Evolutionary conservation across 768 basidiomycete species (phyloP).

Genomic region (Leccinum boreale): DNA sequence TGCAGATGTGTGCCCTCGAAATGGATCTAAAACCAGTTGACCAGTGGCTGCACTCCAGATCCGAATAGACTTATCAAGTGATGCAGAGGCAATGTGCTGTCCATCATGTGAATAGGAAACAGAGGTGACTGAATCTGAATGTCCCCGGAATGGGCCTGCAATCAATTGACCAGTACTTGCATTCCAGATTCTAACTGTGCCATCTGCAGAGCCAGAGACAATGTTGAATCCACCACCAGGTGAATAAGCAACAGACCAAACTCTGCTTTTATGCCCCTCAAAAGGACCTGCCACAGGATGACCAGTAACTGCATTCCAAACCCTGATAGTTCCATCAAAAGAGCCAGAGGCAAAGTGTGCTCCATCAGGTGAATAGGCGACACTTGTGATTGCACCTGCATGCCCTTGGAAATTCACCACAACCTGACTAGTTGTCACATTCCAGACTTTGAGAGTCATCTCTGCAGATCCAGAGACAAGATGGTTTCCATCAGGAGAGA

Average conservation of each 20-base stretch:
- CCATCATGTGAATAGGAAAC: not conserved
- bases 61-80: not conserved
- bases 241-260: not conserved
- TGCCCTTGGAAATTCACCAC: constrained; percentile 1
- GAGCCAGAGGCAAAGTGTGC: too few species aligned
- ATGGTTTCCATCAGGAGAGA: too few species aligned
- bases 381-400: not conserved
- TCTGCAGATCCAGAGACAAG: not conserved
- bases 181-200: not conserved
- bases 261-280: too few species aligned
- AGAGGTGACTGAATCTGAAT: not conserved
- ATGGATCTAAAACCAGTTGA: not conserved
- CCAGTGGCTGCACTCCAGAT: not conserved
- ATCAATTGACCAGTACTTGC: not conserved
- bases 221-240: not conserved
- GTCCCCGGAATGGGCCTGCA: not conserved
- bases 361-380: too few species aligned
- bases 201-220: not conserved
- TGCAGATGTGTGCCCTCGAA: too few species aligned
- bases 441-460: not conserved
- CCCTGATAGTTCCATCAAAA: too few species aligned
- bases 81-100: not conserved
- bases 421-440: not conserved
- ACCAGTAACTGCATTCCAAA: too few species aligned
- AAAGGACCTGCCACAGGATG: too few species aligned